Base-by-base conservation (phyloP, 768 basidiomycete genomes). In the Tephrocybe rancida region DNA sequence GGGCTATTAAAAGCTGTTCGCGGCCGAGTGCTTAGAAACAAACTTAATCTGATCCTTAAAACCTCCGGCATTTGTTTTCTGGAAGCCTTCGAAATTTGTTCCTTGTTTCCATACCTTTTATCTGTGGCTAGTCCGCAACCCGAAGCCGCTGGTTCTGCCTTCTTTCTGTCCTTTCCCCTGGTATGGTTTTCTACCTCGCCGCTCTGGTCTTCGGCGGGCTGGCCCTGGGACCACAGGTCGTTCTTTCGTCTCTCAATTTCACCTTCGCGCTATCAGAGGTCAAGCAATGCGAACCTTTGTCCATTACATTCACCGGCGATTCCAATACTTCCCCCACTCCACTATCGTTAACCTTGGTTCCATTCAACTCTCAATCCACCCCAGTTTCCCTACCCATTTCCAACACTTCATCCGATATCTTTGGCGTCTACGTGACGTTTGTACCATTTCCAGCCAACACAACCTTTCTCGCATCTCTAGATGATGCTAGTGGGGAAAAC, bases 391-490 rank as follows among this genome's bases (percentile, higher is more conserved):
- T 86, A 48, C 69, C 75, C 22, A 70, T 86, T 32, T 71, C 76
- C 11, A 61, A 69, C 42, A 63, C 70, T 44, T 55, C 65, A 14
- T 64, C 68, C 21, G 67, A 75, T 47, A 65, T 68, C 13, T 69
- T 70, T 9, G 80, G 80, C 1, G 70, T 79, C 14, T 65, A 65
- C 26, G 69, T 85, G 46, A 72, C 78, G 5, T 81, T 80, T 60
- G 69, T 86, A 1, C 85, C 85, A 5, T 68, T 84, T 18, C 55
- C 73, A 2, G 78, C 74, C 1, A 77, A 74, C 24, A 76, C 80
- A 7, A 62, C 64, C 13, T 85, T 86, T 54, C 60, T 88, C 37
- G 81, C 83, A 6, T 80, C 82, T 10, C 73, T 87, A 24, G 78
- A 83, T 53, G 77, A 82, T 61, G 65, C 66, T 0, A 52, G 56